Evolutionary conservation across 2,329 filamentous ascomycete species (phyloP).

Genomic region (Dothiorella sarmentorum): DNA sequence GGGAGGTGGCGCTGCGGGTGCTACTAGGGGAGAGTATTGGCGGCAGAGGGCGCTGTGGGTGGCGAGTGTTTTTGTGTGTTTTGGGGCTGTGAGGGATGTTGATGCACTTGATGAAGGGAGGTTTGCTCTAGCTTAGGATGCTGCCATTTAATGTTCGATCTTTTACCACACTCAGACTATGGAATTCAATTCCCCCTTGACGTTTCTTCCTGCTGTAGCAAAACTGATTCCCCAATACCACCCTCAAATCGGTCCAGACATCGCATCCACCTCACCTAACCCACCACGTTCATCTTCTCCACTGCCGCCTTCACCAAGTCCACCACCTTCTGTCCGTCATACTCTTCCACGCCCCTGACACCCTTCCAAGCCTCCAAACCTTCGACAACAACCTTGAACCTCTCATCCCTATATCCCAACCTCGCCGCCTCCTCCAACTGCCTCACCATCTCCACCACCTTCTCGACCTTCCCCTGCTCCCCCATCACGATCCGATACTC

Average conservation of each 20-base stretch:
- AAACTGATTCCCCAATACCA: too few species aligned
- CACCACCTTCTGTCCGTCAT: background rate
- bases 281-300: background rate
- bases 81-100: background rate
- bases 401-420: background rate
- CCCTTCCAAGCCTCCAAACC: background rate
- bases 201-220: background rate
- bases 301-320: background rate
- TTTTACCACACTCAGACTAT: background rate
- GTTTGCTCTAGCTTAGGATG: background rate
- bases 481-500: background rate
- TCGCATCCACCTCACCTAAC: too few species aligned
- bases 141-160: background rate
- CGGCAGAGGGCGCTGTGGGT: constrained; percentile 2
- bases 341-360: background rate
- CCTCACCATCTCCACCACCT: background rate
- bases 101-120: background rate
- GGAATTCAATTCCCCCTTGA: background rate
- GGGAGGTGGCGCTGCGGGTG: background rate
- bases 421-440: background rate
- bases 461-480: background rate
- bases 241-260: too few species aligned
- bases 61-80: constrained; percentile 1
- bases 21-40: background rate
- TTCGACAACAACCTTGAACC: background rate